Conservation (phyloP, 23 red algal species). For the Gracilaria vermiculophylla region DNA sequence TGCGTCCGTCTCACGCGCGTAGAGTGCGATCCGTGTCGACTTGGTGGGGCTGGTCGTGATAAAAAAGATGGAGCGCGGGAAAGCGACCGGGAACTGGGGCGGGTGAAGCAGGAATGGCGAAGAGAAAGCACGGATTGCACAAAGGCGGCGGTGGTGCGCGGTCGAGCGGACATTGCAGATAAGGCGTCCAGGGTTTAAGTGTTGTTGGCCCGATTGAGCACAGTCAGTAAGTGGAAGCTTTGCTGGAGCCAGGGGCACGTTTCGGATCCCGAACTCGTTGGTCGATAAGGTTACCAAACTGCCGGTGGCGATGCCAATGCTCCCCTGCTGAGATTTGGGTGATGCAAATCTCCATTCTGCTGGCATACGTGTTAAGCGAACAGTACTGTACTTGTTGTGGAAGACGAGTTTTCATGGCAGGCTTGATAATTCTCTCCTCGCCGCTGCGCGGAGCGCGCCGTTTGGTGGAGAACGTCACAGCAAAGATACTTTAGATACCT, state of each 20-base stretch:
- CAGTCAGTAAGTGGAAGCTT: background rate
- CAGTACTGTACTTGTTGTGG: too few species aligned
- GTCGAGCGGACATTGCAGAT: conserved; percentile 1
- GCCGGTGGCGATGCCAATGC: too few species aligned
- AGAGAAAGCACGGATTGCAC: background rate
- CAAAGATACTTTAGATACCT: too few species aligned
- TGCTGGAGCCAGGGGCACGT: background rate
- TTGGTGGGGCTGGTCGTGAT: background rate
- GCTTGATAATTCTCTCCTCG: too few species aligned
- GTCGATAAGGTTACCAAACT: too few species aligned
- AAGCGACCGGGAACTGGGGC: background rate
- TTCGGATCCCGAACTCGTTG: too few species aligned
- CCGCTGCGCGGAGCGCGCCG: too few species aligned
- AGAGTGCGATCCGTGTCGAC: background rate
- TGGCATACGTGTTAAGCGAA: too few species aligned
- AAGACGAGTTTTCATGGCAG: too few species aligned
- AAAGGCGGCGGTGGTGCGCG: conserved; percentile 1
- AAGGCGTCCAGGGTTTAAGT: background rate
- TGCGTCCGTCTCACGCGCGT: background rate
- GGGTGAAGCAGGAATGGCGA: background rate
- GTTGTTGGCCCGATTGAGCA: background rate
- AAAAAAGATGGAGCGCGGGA: background rate
- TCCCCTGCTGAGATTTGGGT: too few species aligned
- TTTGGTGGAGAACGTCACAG: too few species aligned
- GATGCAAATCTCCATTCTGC: too few species aligned